Evolutionary conservation across 2,329 filamentous ascomycete genomes (phyloP).

Genomic region (Nothophoma quercina): DNA sequence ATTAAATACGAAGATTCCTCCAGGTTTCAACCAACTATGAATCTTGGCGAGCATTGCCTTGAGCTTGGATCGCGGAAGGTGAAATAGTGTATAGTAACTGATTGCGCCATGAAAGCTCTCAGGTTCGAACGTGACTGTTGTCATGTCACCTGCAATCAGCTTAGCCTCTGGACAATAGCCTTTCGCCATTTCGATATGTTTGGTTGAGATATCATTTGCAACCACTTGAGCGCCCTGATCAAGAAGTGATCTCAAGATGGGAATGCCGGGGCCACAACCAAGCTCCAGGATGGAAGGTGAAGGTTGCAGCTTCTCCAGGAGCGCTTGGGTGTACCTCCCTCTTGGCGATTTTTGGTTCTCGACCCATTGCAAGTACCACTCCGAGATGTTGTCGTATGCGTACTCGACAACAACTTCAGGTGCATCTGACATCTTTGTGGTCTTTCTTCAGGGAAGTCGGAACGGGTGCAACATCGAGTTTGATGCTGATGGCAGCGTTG

Average conservation of each 20-base stretch:
- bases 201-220: constrained; percentile 51
- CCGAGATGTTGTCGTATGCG: constrained; percentile 14
- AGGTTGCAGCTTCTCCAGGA: background rate
- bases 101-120: constrained; percentile 56
- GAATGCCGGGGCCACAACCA: constrained; percentile 23
- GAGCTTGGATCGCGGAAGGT: constrained; percentile 60
- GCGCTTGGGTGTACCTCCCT: constrained; percentile 5
- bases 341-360: constrained; percentile 9
- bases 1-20: constrained; percentile 50
- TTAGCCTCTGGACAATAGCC: constrained; percentile 6
- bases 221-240: constrained; percentile 31
- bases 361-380: constrained; percentile 19
- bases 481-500: too few species aligned
- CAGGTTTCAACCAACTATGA: constrained; percentile 57
- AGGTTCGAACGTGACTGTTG: constrained; percentile 38
- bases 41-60: constrained; percentile 53
- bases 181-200: constrained; percentile 45
- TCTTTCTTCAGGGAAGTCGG: too few species aligned
- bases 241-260: constrained; percentile 18
- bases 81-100: constrained; percentile 61
- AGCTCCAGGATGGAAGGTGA: constrained; percentile 20
- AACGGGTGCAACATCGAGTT: too few species aligned
- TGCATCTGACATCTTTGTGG: constrained; percentile 9
- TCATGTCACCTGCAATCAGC: constrained; percentile 50
- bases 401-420: constrained; percentile 11